phyloP scores from a whole-genome alignment of 768 basidiomycete species.

The Kwoniella bestiolae region DNA sequence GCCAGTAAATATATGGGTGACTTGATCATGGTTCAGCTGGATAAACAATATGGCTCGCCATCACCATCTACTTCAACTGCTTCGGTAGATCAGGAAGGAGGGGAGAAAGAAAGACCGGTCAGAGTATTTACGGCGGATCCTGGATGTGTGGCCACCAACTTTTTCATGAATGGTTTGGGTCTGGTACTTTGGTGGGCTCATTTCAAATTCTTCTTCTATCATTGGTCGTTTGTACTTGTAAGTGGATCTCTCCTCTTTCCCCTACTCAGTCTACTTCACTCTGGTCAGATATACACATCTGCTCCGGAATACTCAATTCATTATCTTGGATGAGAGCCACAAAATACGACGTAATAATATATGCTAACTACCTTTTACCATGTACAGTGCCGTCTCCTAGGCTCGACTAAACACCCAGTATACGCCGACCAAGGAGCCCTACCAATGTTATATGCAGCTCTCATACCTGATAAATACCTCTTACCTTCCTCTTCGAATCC shows the following conservation, averaged over 20 bases:
- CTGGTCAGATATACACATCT: too few species aligned
- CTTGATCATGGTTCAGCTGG: slow-evolving; percentile 47
- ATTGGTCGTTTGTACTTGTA: slow-evolving; percentile 35
- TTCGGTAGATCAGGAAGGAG: too few species aligned
- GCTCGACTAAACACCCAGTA: slow-evolving; percentile 41
- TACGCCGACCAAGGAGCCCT: slow-evolving; percentile 35
- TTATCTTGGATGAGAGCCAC: too few species aligned
- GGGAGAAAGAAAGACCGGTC: slow-evolving; percentile 20
- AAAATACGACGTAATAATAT: too few species aligned
- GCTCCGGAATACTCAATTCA: too few species aligned
- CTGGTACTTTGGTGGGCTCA: slow-evolving; percentile 11
- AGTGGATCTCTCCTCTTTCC: too few species aligned
- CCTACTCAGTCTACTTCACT: too few species aligned
- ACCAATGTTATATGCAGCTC: slow-evolving; percentile 42
- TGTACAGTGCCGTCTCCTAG: slow-evolving; percentile 37
- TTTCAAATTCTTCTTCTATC: slow-evolving; percentile 26
- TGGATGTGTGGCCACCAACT: slow-evolving; percentile 32
- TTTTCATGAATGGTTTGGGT: slow-evolving; percentile 28
- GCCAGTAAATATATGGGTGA: slow-evolving; percentile 53
- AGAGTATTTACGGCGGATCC: slow-evolving; percentile 35
- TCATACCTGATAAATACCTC: slow-evolving; percentile 36
- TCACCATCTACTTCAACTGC: not conserved
- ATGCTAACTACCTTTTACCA: not conserved
- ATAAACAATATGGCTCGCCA: slow-evolving; percentile 31
- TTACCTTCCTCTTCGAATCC: slow-evolving; percentile 18